Percentiles rank a stretch among this genome's conserved stretches.
phyloP scores from a whole-genome alignment of 257 asterid genomes.

The Ocimum tenuiflorum region DNA sequence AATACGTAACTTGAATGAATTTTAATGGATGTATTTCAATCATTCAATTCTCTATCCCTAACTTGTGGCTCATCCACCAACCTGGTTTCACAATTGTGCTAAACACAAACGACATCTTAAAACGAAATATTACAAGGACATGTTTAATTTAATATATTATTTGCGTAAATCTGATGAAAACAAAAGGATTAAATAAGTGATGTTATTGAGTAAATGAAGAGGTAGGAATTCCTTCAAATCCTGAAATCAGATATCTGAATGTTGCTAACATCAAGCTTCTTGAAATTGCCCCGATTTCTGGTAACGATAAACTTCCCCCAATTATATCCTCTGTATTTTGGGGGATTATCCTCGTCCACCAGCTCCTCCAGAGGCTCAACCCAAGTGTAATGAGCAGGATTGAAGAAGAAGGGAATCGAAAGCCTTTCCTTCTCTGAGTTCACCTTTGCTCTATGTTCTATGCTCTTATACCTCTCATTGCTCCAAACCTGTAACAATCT shows the following conservation, averaged over 20 bases:
- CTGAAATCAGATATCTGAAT: constrained; percentile 8
- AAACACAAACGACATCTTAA: no score
- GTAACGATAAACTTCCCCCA: constrained; percentile 22
- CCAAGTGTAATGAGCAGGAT: constrained; percentile 25
- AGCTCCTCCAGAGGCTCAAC: constrained; percentile 24
- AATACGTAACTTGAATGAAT: no score
- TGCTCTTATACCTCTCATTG: constrained; percentile 18
- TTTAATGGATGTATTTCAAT: no score
- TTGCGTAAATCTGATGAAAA: no score
- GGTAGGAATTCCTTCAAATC: background rate
- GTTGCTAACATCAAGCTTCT: constrained; percentile 24
- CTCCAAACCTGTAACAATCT: constrained; percentile 7
- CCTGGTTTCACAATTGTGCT: no score
- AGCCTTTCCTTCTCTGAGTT: constrained; percentile 21
- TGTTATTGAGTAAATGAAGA: background rate
- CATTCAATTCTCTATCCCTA: no score
- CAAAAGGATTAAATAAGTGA: no score
- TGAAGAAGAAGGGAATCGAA: constrained; percentile 23
- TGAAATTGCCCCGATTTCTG: constrained; percentile 23
- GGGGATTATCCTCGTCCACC: constrained; percentile 7
- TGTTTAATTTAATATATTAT: no score
- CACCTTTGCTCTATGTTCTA: constrained; percentile 20
- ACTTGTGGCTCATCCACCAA: no score
- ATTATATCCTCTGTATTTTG: constrained; percentile 19
- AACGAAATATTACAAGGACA: no score